Percentiles rank a stretch among this genome's conserved stretches.
Conservation (phyloP, 139 green algal species). For the Tetradesmus obliquus region DNA sequence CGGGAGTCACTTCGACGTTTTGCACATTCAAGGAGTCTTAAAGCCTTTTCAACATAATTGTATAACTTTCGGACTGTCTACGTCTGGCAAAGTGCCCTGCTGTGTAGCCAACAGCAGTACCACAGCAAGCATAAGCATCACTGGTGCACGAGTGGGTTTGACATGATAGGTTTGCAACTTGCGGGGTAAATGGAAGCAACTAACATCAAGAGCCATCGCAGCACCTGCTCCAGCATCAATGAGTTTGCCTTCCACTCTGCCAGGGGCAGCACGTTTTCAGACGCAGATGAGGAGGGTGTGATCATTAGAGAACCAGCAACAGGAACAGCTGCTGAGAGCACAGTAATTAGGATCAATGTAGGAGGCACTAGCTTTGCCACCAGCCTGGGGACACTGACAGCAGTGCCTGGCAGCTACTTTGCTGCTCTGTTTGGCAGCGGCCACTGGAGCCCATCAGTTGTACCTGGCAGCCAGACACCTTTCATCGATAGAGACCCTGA, state of each 20-base stretch:
- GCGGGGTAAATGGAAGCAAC: not conserved
- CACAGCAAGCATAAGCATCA: too few relatives aligned
- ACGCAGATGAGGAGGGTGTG: not conserved
- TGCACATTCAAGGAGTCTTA: not conserved
- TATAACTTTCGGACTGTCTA: too few relatives aligned
- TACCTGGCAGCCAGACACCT: not conserved
- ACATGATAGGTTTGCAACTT: not conserved
- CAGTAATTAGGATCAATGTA: not conserved
- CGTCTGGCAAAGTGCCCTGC: too few relatives aligned
- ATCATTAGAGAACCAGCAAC: not conserved
- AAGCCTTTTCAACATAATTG: too few relatives aligned
- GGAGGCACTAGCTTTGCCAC: slow-evolving; percentile 4
- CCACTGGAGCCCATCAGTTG: not conserved
- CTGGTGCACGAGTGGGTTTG: too few relatives aligned
- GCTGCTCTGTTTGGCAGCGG: not conserved
- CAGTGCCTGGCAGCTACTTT: slow-evolving; percentile 28
- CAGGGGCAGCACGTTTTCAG: not conserved
- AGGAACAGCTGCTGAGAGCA: not conserved
- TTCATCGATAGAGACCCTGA: slow-evolving; percentile 32
- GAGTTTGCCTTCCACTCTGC: slow-evolving; percentile 15
- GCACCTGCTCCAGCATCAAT: not conserved
- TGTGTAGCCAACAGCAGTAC: too few relatives aligned
- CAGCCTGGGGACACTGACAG: not conserved
- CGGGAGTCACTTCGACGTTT: not conserved
- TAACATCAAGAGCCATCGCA: not conserved